A percentile compares a stretch with the other conserved stretches of the same genome.
phyloP scores from a whole-genome alignment of 2,329 filamentous ascomycete genomes.

The Bipolaris cookei region DNA sequence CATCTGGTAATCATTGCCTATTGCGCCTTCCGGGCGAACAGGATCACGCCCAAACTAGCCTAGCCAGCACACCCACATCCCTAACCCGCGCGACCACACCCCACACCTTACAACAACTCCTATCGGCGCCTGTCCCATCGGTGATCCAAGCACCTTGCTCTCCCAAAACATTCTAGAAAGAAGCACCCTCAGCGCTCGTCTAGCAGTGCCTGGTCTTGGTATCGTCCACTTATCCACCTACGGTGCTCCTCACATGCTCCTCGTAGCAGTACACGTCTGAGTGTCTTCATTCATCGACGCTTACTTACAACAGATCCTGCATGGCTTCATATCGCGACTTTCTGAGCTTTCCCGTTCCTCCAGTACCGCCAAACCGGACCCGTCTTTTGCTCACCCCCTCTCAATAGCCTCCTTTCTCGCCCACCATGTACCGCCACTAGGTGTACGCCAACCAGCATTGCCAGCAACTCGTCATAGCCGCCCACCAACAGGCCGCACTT shows the following conservation, averaged over 20 bases:
- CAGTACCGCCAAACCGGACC: background rate
- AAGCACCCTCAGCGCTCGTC: background rate
- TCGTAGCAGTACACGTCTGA: no score
- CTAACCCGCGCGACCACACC: background rate
- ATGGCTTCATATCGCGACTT: background rate
- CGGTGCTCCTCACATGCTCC: background rate
- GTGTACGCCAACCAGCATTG: background rate
- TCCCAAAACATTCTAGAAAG: background rate
- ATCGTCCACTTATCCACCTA: background rate
- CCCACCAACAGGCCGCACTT: background rate
- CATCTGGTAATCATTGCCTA: background rate
- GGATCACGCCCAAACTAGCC: background rate
- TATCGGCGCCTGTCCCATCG: background rate
- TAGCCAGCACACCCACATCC: background rate
- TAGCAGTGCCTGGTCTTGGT: background rate
- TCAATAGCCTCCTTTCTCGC: background rate
- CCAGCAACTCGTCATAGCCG: background rate
- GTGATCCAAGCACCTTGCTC: background rate
- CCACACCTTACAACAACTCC: background rate
- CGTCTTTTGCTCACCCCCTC: no score
- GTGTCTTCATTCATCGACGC: no score
- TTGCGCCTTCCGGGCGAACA: background rate
- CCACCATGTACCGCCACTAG: no score
- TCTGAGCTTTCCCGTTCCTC: background rate
- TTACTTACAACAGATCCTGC: background rate